A percentile compares a stretch with the other conserved stretches of the same genome.
Evolutionary conservation across 768 basidiomycete genomes (phyloP).

Genomic region (Mycena kentingensis): DNA sequence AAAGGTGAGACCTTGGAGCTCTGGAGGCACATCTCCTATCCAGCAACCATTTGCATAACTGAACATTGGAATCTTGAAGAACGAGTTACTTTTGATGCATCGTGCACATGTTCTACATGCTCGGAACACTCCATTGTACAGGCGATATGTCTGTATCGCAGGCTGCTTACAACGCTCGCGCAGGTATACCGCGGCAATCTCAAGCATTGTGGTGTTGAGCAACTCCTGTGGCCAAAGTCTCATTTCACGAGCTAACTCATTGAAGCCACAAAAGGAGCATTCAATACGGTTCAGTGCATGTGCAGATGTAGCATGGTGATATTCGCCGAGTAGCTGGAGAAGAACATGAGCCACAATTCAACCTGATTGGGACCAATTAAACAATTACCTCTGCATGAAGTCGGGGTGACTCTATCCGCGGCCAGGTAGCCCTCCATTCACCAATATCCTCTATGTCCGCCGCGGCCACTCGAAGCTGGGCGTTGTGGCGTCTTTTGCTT

Average conservation of each 20-base stretch:
- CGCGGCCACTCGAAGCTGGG: no score
- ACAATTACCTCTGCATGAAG: no score
- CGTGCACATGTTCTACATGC: conserved; percentile 8
- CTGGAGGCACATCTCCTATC: conserved; percentile 19
- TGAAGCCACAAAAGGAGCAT: conserved; percentile 15
- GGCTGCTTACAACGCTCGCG: conserved; percentile 3
- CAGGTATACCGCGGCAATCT: not conserved
- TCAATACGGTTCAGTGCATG: not conserved
- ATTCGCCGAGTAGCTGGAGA: conserved; percentile 15
- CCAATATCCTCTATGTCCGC: no score
- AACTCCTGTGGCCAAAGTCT: not conserved
- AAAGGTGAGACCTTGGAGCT: conserved; percentile 12
- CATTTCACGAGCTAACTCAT: not conserved
- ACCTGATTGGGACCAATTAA: no score
- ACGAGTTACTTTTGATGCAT: conserved; percentile 6
- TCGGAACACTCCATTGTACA: conserved; percentile 3
- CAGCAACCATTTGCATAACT: conserved; percentile 27
- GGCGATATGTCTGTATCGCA: conserved; percentile 8
- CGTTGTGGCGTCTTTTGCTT: no score
- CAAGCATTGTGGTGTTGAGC: conserved; percentile 7
- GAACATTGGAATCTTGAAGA: conserved; percentile 12
- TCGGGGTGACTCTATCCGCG: no score
- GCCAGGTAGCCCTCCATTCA: no score
- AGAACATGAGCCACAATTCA: no score
- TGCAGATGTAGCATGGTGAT: conserved; percentile 1